Evolutionary conservation across 495 filamentous ascomycete genomes (phyloP).

Genomic region (Hypoxylon subgilvum): DNA sequence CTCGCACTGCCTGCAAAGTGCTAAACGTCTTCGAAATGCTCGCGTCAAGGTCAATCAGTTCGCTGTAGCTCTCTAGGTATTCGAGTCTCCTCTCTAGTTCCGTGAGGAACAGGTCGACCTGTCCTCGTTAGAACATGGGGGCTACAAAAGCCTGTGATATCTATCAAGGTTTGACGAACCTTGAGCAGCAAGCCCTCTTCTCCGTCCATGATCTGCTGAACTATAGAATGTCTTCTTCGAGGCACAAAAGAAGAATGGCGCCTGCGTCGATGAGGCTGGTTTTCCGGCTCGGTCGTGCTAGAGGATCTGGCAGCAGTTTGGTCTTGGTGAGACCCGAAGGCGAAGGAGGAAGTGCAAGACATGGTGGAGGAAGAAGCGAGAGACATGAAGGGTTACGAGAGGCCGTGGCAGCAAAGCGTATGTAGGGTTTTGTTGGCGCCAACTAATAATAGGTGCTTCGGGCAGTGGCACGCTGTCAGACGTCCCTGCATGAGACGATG

Average conservation of each 20-base stretch:
- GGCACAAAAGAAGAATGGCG: constrained; percentile 71
- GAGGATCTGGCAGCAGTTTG: constrained; percentile 39
- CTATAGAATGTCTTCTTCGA: constrained; percentile 63
- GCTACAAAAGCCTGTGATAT: background rate
- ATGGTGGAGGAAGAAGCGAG: constrained; percentile 24
- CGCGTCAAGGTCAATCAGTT: constrained; percentile 74
- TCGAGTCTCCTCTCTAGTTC: constrained; percentile 86
- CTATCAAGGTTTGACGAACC: constrained; percentile 47
- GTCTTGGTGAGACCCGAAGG: constrained; percentile 47
- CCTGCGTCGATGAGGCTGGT: constrained; percentile 42
- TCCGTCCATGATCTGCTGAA: constrained; percentile 66
- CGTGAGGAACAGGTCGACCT: constrained; percentile 89
- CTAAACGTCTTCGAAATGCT: constrained; percentile 81
- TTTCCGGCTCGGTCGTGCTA: constrained; percentile 41
- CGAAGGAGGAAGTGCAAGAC: constrained; percentile 45
- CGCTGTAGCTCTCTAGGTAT: constrained; percentile 86
- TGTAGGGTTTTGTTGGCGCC: constrained; percentile 17
- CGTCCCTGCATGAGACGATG: constrained; percentile 25
- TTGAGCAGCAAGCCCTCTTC: constrained; percentile 71
- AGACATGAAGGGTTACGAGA: too few relatives aligned
- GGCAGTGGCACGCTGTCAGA: constrained; percentile 26
- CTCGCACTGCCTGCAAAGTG: constrained; percentile 84
- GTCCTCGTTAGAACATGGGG: constrained; percentile 26
- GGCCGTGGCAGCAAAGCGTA: background rate
- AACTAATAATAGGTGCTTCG: constrained; percentile 26